Conservation (phyloP, 139 green algal species). For the Haematococcus lacustris region DNA sequence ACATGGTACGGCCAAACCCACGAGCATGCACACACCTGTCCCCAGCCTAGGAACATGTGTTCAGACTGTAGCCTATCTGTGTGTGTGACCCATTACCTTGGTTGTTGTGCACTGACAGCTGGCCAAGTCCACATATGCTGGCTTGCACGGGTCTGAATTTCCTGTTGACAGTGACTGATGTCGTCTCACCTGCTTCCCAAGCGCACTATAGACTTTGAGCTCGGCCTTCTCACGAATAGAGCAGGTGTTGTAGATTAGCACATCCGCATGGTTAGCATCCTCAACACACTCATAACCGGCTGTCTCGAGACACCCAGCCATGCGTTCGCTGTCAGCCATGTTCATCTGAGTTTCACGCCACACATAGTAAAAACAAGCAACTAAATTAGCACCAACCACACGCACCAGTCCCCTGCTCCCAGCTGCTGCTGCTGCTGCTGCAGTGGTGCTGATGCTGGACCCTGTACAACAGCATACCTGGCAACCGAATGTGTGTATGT, state of each 20-base stretch:
- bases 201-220: conserved; percentile 88
- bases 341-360: conserved; percentile 93
- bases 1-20: neutral
- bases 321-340: conserved; percentile 88
- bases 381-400: too few species aligned
- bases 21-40: neutral
- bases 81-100: neutral
- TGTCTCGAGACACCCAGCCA: conserved; percentile 86
- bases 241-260: conserved; percentile 98
- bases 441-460: neutral
- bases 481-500: conserved; percentile 95
- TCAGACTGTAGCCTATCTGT: neutral
- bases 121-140: neutral
- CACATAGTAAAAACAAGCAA: too few species aligned
- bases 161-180: conserved; percentile 36
- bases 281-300: conserved; percentile 73
- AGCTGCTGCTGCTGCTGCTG: neutral
- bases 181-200: conserved; percentile 70
- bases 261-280: conserved; percentile 73
- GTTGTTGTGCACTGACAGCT: neutral
- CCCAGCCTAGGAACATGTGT: neutral
- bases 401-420: too few species aligned
- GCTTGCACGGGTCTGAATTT: neutral
- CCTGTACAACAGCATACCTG: conserved; percentile 41
- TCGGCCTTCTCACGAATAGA: conserved; percentile 94